Percentiles rank a stretch among this genome's conserved stretches.
Evolutionary conservation across 345 rosid species (phyloP).

Genomic region (Microcos paniculata): DNA sequence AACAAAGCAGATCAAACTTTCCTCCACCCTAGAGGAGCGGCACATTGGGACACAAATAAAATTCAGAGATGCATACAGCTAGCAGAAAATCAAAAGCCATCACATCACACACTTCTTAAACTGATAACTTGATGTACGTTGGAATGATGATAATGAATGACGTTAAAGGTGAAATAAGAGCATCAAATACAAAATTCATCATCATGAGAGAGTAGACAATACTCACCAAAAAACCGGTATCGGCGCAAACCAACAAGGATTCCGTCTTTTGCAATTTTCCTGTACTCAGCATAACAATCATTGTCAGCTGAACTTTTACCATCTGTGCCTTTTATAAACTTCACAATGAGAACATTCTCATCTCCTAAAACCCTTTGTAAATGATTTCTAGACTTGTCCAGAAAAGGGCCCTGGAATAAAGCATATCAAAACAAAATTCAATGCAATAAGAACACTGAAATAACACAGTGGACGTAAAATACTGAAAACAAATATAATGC

Average conservation of each 20-base stretch:
- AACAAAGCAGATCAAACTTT: background rate
- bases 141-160: background rate
- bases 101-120: background rate
- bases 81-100: background rate
- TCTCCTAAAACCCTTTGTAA: constrained; percentile 74
- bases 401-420: constrained; percentile 59
- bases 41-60: background rate
- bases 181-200: background rate
- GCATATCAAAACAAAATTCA: background rate
- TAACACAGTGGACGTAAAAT: background rate
- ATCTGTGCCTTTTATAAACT: constrained; percentile 31
- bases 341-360: constrained; percentile 71
- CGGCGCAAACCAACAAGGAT: constrained; percentile 60
- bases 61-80: background rate
- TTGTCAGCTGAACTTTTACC: constrained; percentile 7
- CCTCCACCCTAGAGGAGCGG: background rate
- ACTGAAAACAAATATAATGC: background rate
- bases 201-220: background rate
- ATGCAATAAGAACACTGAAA: background rate
- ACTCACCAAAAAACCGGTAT: constrained; percentile 74
- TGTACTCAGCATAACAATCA: constrained; percentile 25
- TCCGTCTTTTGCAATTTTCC: constrained; percentile 47
- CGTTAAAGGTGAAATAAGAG: background rate
- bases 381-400: constrained; percentile 42
- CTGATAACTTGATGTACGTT: background rate